Conservation (phyloP, 2,329 filamentous ascomycete genomes). For the Scedosporium boydii region DNA sequence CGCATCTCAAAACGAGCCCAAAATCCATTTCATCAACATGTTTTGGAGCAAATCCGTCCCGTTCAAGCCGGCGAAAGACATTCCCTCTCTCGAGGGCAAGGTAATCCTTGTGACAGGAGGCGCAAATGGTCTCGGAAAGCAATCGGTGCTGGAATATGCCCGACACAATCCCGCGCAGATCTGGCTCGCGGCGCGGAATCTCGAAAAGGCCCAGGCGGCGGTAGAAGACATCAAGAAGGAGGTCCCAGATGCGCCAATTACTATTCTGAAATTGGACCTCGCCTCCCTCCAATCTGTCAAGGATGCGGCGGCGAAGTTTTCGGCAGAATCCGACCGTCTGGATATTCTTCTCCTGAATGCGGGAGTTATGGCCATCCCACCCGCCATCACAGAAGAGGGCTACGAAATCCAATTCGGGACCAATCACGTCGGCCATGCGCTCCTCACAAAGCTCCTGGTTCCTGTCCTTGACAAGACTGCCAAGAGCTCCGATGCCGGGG, state of each 20-base stretch:
- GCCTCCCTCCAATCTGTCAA: slow-evolving; percentile 31
- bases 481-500: slow-evolving; percentile 21
- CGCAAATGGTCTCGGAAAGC: slow-evolving; percentile 21
- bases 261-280: slow-evolving; percentile 33
- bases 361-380: slow-evolving; percentile 29
- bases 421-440: slow-evolving; percentile 39
- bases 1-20: slow-evolving; percentile 2
- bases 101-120: slow-evolving; percentile 42
- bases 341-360: slow-evolving; percentile 35
- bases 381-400: slow-evolving; percentile 29
- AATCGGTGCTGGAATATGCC: slow-evolving; percentile 16
- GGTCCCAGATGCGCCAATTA: slow-evolving; percentile 13
- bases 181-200: slow-evolving; percentile 23
- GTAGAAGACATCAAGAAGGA: slow-evolving; percentile 24
- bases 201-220: slow-evolving; percentile 23
- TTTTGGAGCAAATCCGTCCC: slow-evolving; percentile 3
- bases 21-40: not conserved
- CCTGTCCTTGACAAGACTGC: slow-evolving; percentile 20
- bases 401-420: slow-evolving; percentile 40
- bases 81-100: slow-evolving; percentile 34
- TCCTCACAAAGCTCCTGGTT: slow-evolving; percentile 28
- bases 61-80: slow-evolving; percentile 29
- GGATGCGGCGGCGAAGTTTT: slow-evolving; percentile 27
- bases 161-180: slow-evolving; percentile 13
- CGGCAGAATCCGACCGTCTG: slow-evolving; percentile 20